A percentile compares a stretch with the other conserved stretches of the same genome.
Conservation (phyloP, 2,329 filamentous ascomycete species). For the Purpureocillium lavendulum region DNA sequence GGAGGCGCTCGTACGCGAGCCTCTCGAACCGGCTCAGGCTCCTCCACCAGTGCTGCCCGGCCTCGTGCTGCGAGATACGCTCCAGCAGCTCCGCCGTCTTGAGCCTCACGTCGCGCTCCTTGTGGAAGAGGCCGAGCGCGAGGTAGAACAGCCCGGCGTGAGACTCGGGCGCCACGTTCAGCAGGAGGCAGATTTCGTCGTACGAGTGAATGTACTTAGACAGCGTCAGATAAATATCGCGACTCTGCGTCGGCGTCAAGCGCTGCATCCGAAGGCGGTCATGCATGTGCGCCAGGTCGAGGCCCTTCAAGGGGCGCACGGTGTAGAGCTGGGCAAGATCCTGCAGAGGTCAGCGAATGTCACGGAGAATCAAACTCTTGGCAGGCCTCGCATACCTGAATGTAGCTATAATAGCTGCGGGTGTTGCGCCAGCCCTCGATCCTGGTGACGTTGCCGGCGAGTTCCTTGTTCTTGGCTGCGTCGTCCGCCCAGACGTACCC, state of each 20-base stretch:
- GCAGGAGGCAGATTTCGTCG: slow-evolving; percentile 75
- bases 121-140: slow-evolving; percentile 85
- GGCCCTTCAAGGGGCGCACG: slow-evolving; percentile 61
- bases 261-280: slow-evolving; percentile 81
- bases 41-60: slow-evolving; percentile 88
- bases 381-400: slow-evolving; percentile 51
- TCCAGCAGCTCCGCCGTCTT: slow-evolving; percentile 74
- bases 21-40: slow-evolving; percentile 82
- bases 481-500: slow-evolving; percentile 95
- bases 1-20: slow-evolving; percentile 72
- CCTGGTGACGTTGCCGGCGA: slow-evolving; percentile 82
- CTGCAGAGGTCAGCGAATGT: slow-evolving; percentile 25
- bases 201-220: slow-evolving; percentile 68
- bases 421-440: slow-evolving; percentile 98
- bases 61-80: slow-evolving; percentile 76
- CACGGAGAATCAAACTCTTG: not conserved
- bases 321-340: slow-evolving; percentile 58
- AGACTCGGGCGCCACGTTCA: slow-evolving; percentile 75
- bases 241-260: slow-evolving; percentile 65
- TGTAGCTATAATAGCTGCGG: slow-evolving; percentile 89
- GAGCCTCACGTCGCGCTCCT: slow-evolving; percentile 68
- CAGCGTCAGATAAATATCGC: slow-evolving; percentile 78
- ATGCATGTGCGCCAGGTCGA: slow-evolving; percentile 87
- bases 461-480: slow-evolving; percentile 67
- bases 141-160: slow-evolving; percentile 88